These are phyloP conservation scores for Verticillium dahliae DNA, from an alignment of 2,329 filamentous ascomycete species.

Conservation along the genomic window DNA sequence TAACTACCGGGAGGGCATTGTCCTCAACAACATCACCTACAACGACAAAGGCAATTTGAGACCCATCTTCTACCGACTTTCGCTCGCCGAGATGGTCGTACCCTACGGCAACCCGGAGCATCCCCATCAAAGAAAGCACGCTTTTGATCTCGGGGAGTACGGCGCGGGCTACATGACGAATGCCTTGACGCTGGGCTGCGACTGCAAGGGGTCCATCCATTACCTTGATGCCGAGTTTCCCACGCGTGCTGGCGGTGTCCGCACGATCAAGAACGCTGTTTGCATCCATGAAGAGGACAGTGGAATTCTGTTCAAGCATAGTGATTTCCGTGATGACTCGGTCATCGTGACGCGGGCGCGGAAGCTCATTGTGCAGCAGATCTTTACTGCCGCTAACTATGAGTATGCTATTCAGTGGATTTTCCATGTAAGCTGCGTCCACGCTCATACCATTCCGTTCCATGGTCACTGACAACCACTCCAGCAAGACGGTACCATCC, in stretches of 20 bases:
- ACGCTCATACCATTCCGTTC: not conserved
- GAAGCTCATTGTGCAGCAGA: constrained; percentile 81
- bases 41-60: constrained; percentile 75
- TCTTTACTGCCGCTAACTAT: constrained; percentile 95
- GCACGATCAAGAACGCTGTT: constrained; percentile 85
- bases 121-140: constrained; percentile 75
- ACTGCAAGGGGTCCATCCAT: constrained; percentile 86
- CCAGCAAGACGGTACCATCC: constrained; percentile 78
- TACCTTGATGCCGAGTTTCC: constrained; percentile 88
- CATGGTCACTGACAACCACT: constrained; percentile 10
- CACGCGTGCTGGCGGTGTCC: constrained; percentile 66
- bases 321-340: constrained; percentile 86
- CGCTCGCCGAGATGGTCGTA: constrained; percentile 89
- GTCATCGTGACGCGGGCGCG: constrained; percentile 79
- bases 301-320: constrained; percentile 91
- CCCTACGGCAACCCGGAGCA: constrained; percentile 79
- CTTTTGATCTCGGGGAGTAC: constrained; percentile 76
- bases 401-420: constrained; percentile 77
- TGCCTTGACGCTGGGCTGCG: constrained; percentile 67
- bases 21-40: constrained; percentile 84
- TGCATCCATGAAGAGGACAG: constrained; percentile 93
- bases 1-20: constrained; percentile 89
- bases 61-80: constrained; percentile 82
- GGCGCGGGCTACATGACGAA: constrained; percentile 82
- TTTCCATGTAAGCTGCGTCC: constrained; percentile 50